Evolutionary conservation across 2,329 filamentous ascomycete species (phyloP), one percentile per base, ranked within the genome.

Genomic region (Thelonectria rubi): DNA sequence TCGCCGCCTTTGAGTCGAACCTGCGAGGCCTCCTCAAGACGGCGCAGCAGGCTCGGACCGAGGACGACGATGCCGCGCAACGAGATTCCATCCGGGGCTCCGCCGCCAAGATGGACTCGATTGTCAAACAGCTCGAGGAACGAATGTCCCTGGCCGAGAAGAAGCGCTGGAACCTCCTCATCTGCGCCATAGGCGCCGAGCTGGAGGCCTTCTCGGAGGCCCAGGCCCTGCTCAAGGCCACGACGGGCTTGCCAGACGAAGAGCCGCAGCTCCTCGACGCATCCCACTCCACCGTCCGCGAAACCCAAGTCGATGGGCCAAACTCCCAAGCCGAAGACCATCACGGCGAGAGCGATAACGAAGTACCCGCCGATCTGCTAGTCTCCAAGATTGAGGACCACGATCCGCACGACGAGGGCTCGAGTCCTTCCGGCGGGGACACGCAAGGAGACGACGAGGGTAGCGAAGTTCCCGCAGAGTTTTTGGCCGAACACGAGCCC

Each of bases 111-210:
- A 88, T 93, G 82, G 79, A 83, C 26, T 72, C 71, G 3, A 83
- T 89, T 5, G 82, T 89, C 12, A 67, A 70, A 1, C 81, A 83
- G 3, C 76, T 94, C 4, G 82, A 88, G 55, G 76, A 80, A 15
- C 81, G 83, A 18, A 70, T 88, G 24, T 77, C 80, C 1, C 72
- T 82, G 2, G 88, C 88, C 0, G 86, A 91, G 62, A 77, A 81
- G 1, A 85, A 85, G 58, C 82, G 84, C 15, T 94, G 91, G 91
- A 93, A 90, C 58, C 77, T 94, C 15, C 80, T 94, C 17, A 88
- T 93, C 5, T 91, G 87, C 53, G 91, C 90, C 11, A 87, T 94
- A 34, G 90, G 91, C 0, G 91, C 91, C 0, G 91, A 92, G 73
- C 72, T 91, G 1, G 88, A 90, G 60, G 88, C 89, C 2, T 88